Evolutionary conservation across 148 eudicot species (phyloP).

Genomic region (Gaultheria prostrata): DNA sequence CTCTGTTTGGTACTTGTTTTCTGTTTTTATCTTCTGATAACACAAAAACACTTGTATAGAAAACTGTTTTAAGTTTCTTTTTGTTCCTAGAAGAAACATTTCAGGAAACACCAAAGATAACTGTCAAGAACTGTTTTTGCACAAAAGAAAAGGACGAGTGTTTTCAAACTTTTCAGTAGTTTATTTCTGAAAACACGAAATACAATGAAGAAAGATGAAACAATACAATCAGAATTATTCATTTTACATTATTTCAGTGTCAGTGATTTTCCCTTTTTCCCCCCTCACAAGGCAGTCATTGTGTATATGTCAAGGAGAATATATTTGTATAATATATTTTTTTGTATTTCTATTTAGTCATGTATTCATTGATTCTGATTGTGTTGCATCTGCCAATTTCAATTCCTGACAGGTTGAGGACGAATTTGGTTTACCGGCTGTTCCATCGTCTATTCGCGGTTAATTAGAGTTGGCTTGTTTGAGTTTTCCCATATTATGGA

Average conservation of each 20-base stretch:
- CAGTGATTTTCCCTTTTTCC: background rate
- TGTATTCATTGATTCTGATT: background rate
- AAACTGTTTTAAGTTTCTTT: background rate
- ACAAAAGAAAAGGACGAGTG: background rate
- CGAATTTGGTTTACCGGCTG: conserved; percentile 73
- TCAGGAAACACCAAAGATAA: background rate
- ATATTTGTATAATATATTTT: background rate
- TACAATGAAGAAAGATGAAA: background rate
- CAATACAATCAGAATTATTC: background rate
- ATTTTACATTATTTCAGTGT: background rate
- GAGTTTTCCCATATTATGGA: background rate
- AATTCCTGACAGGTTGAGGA: conserved; percentile 49
- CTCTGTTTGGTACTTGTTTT: background rate
- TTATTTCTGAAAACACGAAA: background rate
- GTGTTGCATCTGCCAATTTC: conserved; percentile 2
- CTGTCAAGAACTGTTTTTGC: background rate
- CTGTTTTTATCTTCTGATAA: background rate
- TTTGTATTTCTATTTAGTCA: background rate
- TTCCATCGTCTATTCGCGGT: conserved; percentile 69
- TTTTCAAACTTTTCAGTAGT: background rate
- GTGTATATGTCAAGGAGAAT: background rate
- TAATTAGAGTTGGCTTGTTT: conserved; percentile 17
- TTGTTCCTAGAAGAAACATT: background rate
- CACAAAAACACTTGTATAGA: background rate
- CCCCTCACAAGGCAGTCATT: background rate